Evolutionary conservation across 2,329 filamentous ascomycete species (phyloP).

Genomic region (Talaromyces sp.): DNA sequence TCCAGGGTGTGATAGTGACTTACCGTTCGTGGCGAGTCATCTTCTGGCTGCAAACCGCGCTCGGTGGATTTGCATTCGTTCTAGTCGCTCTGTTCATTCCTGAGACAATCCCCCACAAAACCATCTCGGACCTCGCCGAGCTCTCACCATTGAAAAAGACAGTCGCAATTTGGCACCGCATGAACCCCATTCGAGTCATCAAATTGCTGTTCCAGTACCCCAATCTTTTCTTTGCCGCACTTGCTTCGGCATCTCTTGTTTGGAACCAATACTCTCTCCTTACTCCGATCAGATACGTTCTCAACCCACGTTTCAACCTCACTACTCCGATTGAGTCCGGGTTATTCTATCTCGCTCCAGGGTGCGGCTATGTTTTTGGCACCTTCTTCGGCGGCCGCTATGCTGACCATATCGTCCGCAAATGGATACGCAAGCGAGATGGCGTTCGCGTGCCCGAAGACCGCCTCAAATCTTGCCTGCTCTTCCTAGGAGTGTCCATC

Average conservation of each 20-base stretch:
- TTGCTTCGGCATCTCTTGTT: constrained; percentile 61
- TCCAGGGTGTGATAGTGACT: constrained; percentile 73
- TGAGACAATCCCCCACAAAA: constrained; percentile 67
- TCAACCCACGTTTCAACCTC: constrained; percentile 70
- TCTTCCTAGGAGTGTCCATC: constrained; percentile 56
- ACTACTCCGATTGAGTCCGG: constrained; percentile 64
- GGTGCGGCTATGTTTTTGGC: constrained; percentile 65
- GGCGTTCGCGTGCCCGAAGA: constrained; percentile 66
- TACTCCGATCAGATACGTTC: constrained; percentile 67
- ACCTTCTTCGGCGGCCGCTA: constrained; percentile 70
- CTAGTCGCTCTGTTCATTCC: constrained; percentile 65
- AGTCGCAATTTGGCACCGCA: constrained; percentile 57
- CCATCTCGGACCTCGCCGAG: constrained; percentile 59
- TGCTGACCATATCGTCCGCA: constrained; percentile 64
- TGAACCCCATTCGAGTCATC: constrained; percentile 63
- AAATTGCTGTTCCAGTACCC: constrained; percentile 64
- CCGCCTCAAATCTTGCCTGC: constrained; percentile 57
- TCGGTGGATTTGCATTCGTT: constrained; percentile 58
- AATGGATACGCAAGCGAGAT: constrained; percentile 57
- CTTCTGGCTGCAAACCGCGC: constrained; percentile 71
- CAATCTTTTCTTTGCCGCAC: constrained; percentile 61
- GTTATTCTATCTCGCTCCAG: constrained; percentile 71
- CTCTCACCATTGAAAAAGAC: constrained; percentile 50
- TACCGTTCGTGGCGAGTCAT: constrained; percentile 70
- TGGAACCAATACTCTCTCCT: constrained; percentile 73